Conservation (phyloP, 2,329 filamentous ascomycete genomes). For the Colletotrichum simmondsii region DNA sequence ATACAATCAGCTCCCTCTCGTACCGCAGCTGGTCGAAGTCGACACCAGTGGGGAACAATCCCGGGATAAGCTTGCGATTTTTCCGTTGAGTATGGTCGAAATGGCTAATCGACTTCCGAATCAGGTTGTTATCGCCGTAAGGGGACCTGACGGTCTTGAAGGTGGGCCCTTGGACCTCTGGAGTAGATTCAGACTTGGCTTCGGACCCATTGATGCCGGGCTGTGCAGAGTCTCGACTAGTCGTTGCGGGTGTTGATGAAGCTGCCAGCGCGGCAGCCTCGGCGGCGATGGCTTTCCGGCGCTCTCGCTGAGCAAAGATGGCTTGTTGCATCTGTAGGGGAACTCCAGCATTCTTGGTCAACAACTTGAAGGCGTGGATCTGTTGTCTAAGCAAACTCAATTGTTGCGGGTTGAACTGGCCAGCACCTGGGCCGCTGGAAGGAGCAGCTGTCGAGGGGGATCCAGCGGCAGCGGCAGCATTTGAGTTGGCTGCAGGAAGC, state of each 20-base stretch:
- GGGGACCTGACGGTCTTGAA: constrained; percentile 84
- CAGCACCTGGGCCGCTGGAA: constrained; percentile 27
- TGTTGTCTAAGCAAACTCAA: constrained; percentile 83
- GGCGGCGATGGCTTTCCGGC: constrained; percentile 67
- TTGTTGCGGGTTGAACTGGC: constrained; percentile 82
- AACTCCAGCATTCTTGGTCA: constrained; percentile 88
- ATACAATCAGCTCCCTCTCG: constrained; percentile 87
- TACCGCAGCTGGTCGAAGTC: constrained; percentile 88
- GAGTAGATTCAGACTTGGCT: constrained; percentile 46
- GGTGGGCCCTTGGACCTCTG: constrained; percentile 52
- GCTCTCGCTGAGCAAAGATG: constrained; percentile 80
- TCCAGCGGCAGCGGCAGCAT: constrained; percentile 39
- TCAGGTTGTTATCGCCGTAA: constrained; percentile 63
- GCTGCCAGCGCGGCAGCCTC: constrained; percentile 57
- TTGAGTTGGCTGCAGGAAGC: constrained; percentile 41
- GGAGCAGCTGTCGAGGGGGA: constrained; percentile 45
- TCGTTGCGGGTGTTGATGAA: constrained; percentile 40
- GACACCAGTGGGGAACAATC: constrained; percentile 88
- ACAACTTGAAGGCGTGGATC: constrained; percentile 89
- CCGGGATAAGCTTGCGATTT: constrained; percentile 84
- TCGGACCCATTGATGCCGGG: constrained; percentile 49
- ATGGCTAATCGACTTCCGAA: constrained; percentile 76
- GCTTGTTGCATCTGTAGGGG: constrained; percentile 83
- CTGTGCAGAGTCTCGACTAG: constrained; percentile 39
- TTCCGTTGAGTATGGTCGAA: constrained; percentile 80